phyloP scores from a whole-genome alignment of 495 filamentous ascomycete species.

The Penicillium egyptiacum region DNA sequence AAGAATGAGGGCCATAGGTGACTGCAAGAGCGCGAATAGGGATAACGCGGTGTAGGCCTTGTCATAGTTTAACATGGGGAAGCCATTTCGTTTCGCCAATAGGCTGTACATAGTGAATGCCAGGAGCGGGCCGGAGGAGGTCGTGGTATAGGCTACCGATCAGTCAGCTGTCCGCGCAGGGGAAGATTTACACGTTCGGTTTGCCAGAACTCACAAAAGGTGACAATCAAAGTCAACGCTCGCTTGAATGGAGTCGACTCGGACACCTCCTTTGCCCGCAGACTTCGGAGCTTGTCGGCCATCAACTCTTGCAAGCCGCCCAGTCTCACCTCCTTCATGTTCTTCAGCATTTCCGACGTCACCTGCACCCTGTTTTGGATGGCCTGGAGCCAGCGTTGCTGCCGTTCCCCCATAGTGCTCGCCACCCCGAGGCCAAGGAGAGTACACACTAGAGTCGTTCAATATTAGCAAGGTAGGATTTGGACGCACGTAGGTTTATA shows the following conservation, averaged over 20 bases:
- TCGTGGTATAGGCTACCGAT: neutral
- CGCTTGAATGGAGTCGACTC: neutral
- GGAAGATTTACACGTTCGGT: neutral
- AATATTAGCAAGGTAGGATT: neutral
- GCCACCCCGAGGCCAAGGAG: neutral
- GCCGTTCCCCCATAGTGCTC: neutral
- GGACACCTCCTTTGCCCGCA: neutral
- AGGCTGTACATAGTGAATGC: neutral
- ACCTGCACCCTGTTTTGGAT: neutral
- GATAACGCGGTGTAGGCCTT: neutral
- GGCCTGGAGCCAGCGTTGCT: neutral
- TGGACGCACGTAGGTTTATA: constrained; percentile 13
- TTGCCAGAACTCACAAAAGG: neutral
- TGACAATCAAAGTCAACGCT: neutral
- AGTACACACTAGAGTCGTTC: neutral
- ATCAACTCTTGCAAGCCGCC: constrained; percentile 23
- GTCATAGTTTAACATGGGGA: neutral
- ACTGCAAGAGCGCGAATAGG: neutral
- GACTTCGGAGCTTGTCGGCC: neutral
- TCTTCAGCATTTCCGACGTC: neutral
- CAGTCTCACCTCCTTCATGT: constrained; percentile 4
- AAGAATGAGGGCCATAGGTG: neutral
- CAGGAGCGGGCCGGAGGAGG: neutral
- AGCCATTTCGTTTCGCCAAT: neutral
- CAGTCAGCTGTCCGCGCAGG: neutral